phyloP scores from a whole-genome alignment of 305 asterid genomes.

The Fraxinus platypoda region DNA sequence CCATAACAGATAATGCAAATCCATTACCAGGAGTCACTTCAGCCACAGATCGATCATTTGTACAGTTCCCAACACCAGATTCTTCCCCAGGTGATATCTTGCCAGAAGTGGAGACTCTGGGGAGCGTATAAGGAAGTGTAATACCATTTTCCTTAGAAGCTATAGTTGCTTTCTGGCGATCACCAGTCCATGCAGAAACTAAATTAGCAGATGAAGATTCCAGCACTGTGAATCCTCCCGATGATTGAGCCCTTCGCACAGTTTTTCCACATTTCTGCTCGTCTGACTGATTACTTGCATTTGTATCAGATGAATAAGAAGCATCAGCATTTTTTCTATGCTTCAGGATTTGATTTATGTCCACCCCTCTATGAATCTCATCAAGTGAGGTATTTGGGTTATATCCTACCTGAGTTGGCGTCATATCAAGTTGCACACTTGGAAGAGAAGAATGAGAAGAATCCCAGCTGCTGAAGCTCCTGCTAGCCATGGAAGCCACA shows the following conservation, averaged over 20 bases:
- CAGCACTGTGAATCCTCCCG: conserved; percentile 47
- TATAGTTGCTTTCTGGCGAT: conserved; percentile 36
- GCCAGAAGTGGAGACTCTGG: conserved; percentile 35
- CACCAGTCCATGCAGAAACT: conserved; percentile 70
- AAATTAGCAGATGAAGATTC: conserved; percentile 61
- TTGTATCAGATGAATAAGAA: conserved; percentile 34
- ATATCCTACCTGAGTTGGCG: conserved; percentile 33
- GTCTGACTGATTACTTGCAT: conserved; percentile 34
- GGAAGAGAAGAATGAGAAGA: conserved; percentile 68
- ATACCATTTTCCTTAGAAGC: conserved; percentile 29
- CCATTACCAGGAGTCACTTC: conserved; percentile 30
- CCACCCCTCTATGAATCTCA: conserved; percentile 37
- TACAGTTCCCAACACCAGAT: conserved; percentile 29
- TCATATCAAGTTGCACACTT: conserved; percentile 42
- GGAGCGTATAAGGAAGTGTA: conserved; percentile 31
- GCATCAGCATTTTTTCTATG: conserved; percentile 25
- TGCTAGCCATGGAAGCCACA: conserved; percentile 41
- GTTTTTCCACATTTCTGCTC: conserved; percentile 35
- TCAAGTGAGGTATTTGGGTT: conserved; percentile 33
- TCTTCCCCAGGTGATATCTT: conserved; percentile 27
- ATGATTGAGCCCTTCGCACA: conserved; percentile 61
- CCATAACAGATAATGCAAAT: conserved; percentile 35
- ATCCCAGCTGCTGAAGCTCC: conserved; percentile 64
- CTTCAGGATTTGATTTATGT: conserved; percentile 32
- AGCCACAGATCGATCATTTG: conserved; percentile 24